Evolutionary conservation across 331 rosid species (phyloP).

Genomic region (Prunus yedoensis): DNA sequence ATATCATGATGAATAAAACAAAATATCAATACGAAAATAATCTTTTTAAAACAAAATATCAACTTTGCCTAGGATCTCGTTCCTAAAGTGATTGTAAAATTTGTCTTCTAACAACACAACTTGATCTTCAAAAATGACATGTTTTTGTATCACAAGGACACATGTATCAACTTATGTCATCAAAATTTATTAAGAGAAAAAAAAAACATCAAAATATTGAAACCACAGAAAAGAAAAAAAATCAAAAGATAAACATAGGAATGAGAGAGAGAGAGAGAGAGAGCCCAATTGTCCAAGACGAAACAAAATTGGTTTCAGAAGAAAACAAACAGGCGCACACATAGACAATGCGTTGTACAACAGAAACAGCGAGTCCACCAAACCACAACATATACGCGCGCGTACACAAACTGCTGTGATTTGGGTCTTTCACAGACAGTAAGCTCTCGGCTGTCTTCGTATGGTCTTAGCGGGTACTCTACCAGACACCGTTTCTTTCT

Average conservation of each 20-base stretch:
- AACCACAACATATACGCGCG: constrained; percentile 1
- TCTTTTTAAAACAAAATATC: no score
- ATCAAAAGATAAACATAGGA: not conserved
- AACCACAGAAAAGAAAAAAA: not conserved
- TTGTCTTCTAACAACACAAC: not conserved
- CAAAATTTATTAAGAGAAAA: not conserved
- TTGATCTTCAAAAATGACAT: not conserved
- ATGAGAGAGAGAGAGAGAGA: not conserved
- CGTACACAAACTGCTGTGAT: constrained; percentile 7
- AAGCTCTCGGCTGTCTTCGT: constrained; percentile 23
- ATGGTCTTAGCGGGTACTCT: constrained; percentile 21
- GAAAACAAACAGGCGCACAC: constrained; percentile 33
- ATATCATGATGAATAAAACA: no score
- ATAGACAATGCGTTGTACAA: constrained; percentile 30
- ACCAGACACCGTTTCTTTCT: not conserved
- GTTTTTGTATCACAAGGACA: no score
- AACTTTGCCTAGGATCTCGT: not conserved
- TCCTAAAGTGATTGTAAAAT: not conserved
- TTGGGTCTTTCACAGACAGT: constrained; percentile 20
- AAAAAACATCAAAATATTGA: no score
- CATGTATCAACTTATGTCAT: not conserved
- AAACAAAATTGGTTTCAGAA: constrained; percentile 33
- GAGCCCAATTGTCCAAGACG: not conserved
- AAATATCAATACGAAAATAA: no score
- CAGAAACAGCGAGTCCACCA: constrained; percentile 18